Evolutionary conservation across 78 protist species (phyloP).

Genomic region (Cavenderia fasciculata): DNA sequence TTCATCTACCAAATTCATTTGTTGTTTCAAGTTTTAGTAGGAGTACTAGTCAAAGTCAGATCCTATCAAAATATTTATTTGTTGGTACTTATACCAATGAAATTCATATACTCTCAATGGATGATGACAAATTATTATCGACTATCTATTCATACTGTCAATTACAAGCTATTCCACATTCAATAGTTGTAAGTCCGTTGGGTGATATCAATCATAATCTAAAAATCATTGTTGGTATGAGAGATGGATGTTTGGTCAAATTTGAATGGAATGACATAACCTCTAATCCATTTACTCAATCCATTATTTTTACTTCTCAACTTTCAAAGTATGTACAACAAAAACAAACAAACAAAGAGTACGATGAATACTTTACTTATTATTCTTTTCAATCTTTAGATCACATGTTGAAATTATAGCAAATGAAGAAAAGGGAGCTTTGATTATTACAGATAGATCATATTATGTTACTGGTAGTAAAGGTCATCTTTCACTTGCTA

Average conservation of each 20-base stretch:
- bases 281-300: neutral
- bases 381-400: conserved; percentile 15
- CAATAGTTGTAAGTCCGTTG: conserved; percentile 11
- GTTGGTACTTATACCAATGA: conserved; percentile 26
- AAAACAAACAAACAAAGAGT: too few relatives aligned
- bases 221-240: conserved; percentile 22
- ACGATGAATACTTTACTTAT: too few relatives aligned
- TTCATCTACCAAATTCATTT: neutral
- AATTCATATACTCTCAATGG: neutral
- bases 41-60: neutral
- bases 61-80: neutral
- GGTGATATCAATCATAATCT: neutral
- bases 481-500: conserved; percentile 2
- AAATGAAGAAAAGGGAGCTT: neutral
- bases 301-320: too few relatives aligned
- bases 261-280: conserved; percentile 23
- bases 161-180: conserved; percentile 31
- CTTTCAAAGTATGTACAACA: neutral
- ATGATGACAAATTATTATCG: neutral
- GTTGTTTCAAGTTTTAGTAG: neutral
- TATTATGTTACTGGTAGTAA: conserved; percentile 42
- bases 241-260: conserved; percentile 34
- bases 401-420: conserved; percentile 10
- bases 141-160: neutral
- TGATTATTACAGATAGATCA: neutral